A percentile compares a stretch with the other conserved stretches of the same genome.
Conservation (phyloP, 2,329 filamentous ascomycete genomes). For the Fusarium protoensiforme region DNA sequence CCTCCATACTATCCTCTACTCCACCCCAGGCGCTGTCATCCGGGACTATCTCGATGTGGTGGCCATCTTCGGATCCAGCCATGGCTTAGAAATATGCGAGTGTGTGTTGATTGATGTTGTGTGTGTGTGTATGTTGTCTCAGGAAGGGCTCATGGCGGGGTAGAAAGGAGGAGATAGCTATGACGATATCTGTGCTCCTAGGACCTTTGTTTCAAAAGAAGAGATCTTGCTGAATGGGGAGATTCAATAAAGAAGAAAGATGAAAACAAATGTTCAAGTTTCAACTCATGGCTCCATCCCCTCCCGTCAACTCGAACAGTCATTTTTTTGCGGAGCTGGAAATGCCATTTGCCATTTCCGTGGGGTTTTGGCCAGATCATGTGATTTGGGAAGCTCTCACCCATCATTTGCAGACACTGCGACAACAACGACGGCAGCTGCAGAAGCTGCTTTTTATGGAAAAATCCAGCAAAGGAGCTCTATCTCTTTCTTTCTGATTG, state of each 20-base stretch:
- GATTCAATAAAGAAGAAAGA: not conserved
- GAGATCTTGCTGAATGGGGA: no score
- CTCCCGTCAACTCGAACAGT: slow-evolving; percentile 10
- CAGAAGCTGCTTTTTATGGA: not conserved
- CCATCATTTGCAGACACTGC: not conserved
- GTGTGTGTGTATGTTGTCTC: not conserved
- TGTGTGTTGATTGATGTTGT: slow-evolving; percentile 6
- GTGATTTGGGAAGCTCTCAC: slow-evolving; percentile 24
- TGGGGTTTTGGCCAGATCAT: slow-evolving; percentile 33
- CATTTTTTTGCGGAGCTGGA: slow-evolving; percentile 29
- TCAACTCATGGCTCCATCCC: slow-evolving; percentile 4
- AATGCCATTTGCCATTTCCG: slow-evolving; percentile 7
- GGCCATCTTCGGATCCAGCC: slow-evolving; percentile 33
- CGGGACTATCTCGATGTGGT: slow-evolving; percentile 31
- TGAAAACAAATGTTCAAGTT: not conserved
- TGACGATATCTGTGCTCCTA: not conserved
- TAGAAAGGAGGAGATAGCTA: not conserved
- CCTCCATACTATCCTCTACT: slow-evolving; percentile 73
- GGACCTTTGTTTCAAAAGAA: not conserved
- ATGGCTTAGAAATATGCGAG: slow-evolving; percentile 24
- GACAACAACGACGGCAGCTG: not conserved
- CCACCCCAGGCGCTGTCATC: slow-evolving; percentile 66
- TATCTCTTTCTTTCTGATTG: not conserved
- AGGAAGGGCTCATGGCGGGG: slow-evolving; percentile 27
- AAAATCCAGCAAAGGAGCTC: not conserved